Evolutionary conservation across 2,329 filamentous ascomycete species (phyloP).

Genomic region (Knufia petricola): DNA sequence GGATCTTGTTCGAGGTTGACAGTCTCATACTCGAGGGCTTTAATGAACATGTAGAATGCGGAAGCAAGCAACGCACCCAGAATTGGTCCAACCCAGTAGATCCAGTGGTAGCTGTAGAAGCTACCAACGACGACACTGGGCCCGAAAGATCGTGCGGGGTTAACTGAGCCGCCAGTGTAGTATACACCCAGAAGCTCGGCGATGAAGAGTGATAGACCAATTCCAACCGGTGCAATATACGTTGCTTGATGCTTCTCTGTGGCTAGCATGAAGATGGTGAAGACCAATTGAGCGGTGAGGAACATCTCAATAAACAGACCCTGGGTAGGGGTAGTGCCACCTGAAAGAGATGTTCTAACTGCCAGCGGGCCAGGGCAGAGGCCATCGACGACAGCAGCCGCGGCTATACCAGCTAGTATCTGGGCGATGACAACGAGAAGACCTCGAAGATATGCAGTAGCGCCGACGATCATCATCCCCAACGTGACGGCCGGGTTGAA

Average conservation of each 20-base stretch:
- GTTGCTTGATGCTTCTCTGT: conserved; percentile 38
- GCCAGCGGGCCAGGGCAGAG: conserved; percentile 49
- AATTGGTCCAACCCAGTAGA: conserved; percentile 40
- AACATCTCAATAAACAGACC: conserved; percentile 61
- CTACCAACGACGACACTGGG: conserved; percentile 35
- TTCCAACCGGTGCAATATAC: conserved; percentile 11
- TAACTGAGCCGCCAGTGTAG: conserved; percentile 38
- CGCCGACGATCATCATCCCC: conserved; percentile 48
- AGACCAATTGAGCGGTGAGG: conserved; percentile 51
- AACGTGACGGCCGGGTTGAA: conserved; percentile 46
- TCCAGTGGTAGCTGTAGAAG: conserved; percentile 40
- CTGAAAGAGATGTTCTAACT: conserved; percentile 46
- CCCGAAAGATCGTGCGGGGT: conserved; percentile 39
- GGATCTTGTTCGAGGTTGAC: conserved; percentile 16
- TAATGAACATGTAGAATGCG: conserved; percentile 36
- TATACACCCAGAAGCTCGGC: conserved; percentile 29
- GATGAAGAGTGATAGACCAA: conserved; percentile 16
- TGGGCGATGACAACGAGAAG: conserved; percentile 47
- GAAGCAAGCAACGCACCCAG: conserved; percentile 38
- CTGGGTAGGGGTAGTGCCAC: conserved; percentile 42
- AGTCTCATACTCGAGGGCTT: conserved; percentile 27
- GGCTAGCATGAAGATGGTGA: conserved; percentile 59
- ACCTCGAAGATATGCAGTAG: conserved; percentile 44
- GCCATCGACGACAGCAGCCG: conserved; percentile 48
- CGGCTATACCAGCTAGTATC: conserved; percentile 48